Base-by-base conservation (phyloP, 805 yeast species). In the Candida schatavii region DNA sequence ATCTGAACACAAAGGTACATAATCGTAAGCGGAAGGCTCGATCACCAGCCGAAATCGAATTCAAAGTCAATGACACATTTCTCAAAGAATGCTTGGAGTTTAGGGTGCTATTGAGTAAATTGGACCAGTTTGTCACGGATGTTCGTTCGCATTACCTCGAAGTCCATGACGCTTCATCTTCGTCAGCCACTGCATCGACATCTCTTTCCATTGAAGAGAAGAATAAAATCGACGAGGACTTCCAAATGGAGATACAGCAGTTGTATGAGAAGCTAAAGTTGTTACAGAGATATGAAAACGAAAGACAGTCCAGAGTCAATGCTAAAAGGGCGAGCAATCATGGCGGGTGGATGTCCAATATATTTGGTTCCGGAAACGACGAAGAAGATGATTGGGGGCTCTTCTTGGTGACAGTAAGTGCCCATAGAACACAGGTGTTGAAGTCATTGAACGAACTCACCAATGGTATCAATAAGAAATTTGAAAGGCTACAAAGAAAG, bases 191-290 rank as follows among this genome's bases (percentile, higher is more conserved):
- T 5, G 22, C 39, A 9, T 50, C 48, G 5, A n/a, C n/a, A n/a
- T n/a, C n/a, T n/a, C 64, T 77, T 56, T 51, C 72, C 20, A 68
- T 70, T 23, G 66, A 61, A 7, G 82, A 79, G 30, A 76, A 79
- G 50, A 78, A 78, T 45, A 68, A 70, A 28, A 68, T 81, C 18
- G 85, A 80, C 48, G 74, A 77, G 37, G 80, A 78, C 44, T 66
- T 78, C 33, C 70, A 78, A 43, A 51, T 72, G 19, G 75, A 77
- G 52, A 50, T 80, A 35, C 81, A 77, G 48, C 70, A 71, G 43
- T 64, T 77, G 47, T 71, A 71, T 45, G 77, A 75, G 43, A 73
- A 78, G 51, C 66, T 78, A 36, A 75, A 73, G 44, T 55, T 66
- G 40, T 54, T 78, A 38, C 79, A 75, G 43, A 60, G 65, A 2